Evolutionary conservation across 768 basidiomycete species (phyloP).

Genomic region (Boletus tomentosulus): DNA sequence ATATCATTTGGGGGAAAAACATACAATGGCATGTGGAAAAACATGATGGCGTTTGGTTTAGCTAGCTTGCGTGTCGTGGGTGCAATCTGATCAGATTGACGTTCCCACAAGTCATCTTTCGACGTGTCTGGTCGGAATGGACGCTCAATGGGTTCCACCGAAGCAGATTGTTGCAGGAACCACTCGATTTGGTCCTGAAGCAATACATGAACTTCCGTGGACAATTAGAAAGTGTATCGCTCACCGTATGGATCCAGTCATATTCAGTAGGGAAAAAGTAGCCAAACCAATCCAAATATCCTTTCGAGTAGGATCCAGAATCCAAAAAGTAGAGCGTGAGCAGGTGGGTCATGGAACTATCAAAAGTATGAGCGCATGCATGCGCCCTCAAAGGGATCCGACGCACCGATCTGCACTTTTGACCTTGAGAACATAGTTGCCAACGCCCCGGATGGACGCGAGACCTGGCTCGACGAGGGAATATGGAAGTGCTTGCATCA

Average conservation of each 20-base stretch:
- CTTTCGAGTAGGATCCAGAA: constrained; percentile 72
- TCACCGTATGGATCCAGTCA: constrained; percentile 76
- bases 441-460: constrained; percentile 79
- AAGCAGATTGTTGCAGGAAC: constrained; percentile 81
- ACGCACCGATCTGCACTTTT: constrained; percentile 80
- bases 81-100: constrained; percentile 48
- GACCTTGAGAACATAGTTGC: constrained; percentile 88
- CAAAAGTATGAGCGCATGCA: constrained; percentile 6
- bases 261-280: constrained; percentile 70
- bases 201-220: neutral
- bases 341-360: constrained; percentile 81
- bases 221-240: constrained; percentile 10
- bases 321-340: constrained; percentile 90
- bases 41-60: constrained; percentile 95
- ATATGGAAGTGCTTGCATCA: constrained; percentile 81
- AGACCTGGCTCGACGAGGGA: constrained; percentile 80
- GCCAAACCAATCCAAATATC: constrained; percentile 52
- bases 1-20: constrained; percentile 19
- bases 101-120: constrained; percentile 58
- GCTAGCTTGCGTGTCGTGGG: constrained; percentile 57
- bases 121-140: constrained; percentile 79
- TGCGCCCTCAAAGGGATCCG: neutral
- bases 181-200: constrained; percentile 74
- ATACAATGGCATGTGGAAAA: constrained; percentile 95
- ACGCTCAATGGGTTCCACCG: constrained; percentile 70